phyloP scores from a whole-genome alignment of 805 yeast genomes.

The Saccharomyces kudriavzevii region DNA sequence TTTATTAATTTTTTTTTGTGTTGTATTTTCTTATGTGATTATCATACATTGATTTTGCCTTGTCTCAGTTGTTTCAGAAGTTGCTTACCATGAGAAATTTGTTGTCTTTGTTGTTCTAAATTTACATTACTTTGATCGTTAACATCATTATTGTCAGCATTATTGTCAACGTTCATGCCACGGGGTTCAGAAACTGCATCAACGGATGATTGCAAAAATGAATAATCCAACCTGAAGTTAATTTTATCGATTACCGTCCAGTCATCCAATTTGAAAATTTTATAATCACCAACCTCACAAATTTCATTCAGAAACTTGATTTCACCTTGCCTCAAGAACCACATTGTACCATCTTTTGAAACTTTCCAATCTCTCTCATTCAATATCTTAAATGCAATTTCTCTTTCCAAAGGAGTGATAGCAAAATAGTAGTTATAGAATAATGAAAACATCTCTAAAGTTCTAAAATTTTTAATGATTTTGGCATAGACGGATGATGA shows the following conservation, averaged over 20 bases:
- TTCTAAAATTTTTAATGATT: constrained; percentile 23
- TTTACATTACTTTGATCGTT: not conserved
- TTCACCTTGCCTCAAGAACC: constrained; percentile 36
- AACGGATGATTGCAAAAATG: constrained; percentile 14
- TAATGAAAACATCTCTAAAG: constrained; percentile 31
- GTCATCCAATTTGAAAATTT: constrained; percentile 36
- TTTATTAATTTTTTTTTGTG: not conserved
- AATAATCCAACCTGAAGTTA: constrained; percentile 35
- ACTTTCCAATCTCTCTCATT: constrained; percentile 35
- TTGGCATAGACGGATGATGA: not conserved
- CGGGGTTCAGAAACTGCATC: not conserved
- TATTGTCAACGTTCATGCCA: constrained; percentile 1
- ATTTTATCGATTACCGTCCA: constrained; percentile 38
- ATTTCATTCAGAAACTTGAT: constrained; percentile 33
- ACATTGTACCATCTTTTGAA: constrained; percentile 25
- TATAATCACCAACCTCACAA: constrained; percentile 38
- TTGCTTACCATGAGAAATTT: constrained; percentile 22
- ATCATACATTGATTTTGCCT: constrained; percentile 9
- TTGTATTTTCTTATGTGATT: not conserved
- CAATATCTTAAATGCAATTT: constrained; percentile 30
- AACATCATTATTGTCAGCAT: constrained; percentile 1
- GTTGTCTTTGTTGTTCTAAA: constrained; percentile 1
- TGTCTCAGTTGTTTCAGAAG: constrained; percentile 25
- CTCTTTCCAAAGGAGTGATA: constrained; percentile 35
- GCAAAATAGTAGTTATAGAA: constrained; percentile 40